Evolutionary conservation across 345 rosid species (phyloP).

Genomic region (Anacardium occidentale): DNA sequence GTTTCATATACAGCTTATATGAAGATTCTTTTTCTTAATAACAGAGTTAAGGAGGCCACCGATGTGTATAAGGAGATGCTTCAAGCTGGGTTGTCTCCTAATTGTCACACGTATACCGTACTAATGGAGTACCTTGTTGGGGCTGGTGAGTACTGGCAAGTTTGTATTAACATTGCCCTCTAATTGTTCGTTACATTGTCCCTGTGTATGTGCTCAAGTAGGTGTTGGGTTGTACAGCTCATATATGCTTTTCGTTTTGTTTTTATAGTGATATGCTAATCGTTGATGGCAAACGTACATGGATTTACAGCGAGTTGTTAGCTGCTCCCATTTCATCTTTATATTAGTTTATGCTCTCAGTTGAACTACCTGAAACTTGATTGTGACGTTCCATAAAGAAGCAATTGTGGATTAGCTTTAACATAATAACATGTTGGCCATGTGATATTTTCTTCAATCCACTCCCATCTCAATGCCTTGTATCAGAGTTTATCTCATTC

Average conservation of each 20-base stretch:
- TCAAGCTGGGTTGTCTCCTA: conserved; percentile 53
- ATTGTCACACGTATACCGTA: conserved; percentile 79
- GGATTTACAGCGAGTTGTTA: not conserved
- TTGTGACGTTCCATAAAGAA: not conserved
- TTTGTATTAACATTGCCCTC: conserved; percentile 19
- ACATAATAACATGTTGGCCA: not conserved
- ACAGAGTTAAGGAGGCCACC: conserved; percentile 60
- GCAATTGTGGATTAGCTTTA: not conserved
- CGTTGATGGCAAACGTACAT: not conserved
- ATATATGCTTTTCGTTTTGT: not conserved
- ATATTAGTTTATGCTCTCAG: not conserved
- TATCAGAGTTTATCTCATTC: not conserved
- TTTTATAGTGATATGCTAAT: not conserved
- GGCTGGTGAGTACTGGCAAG: conserved; percentile 39
- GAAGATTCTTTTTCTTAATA: conserved; percentile 66
- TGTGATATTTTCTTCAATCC: not conserved
- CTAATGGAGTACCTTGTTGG: conserved; percentile 68
- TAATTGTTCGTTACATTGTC: conserved; percentile 43
- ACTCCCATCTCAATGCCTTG: not conserved
- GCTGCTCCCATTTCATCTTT: not conserved
- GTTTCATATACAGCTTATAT: conserved; percentile 81
- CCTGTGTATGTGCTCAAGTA: conserved; percentile 1
- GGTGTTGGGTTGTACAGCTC: not conserved
- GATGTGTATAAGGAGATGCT: conserved; percentile 74
- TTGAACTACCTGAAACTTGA: conserved; percentile 3